Base-by-base conservation (phyloP, 495 filamentous ascomycete species). In the Platismatia glauca region DNA sequence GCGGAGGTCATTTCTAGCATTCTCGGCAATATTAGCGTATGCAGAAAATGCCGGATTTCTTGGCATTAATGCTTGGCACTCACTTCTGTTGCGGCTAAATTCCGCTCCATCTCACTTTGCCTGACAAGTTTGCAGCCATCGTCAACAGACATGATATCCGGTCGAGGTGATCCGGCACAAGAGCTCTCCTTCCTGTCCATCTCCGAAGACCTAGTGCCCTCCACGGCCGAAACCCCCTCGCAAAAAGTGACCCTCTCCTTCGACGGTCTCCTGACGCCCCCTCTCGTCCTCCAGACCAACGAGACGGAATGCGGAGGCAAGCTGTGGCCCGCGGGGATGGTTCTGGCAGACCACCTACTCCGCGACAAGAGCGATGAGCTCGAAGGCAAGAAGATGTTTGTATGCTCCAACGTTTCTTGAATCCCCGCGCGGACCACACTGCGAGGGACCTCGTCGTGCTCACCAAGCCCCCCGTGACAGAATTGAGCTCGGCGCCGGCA, bases 251-350 rank as follows among this genome's bases (percentile, higher is more conserved):
- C 73, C 24, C 74, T 90, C 35, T 80, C 86, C 52, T 95, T 98
- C 66, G 82, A 86, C 48, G 88, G 89, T 18, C 81, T 94, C 31
- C 78, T 97, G 20, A 71, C 74, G 20, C 69, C 78, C 34, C 87
- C 90, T 11, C 76, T 98, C 44, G 77, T 82, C 58, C 82, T 97
- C 16, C 87, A 89, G 67, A 90, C 96, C 71, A 90, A 97, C 69
- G 79, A 95, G 18, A 82, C 79, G 58, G 82, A 89, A 67, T 97
- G 93, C 72, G 94, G 94, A 20, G 94, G 94, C 3, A 87, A 91
- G 70, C 77, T 95, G 18, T 97, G 94, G 94, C 94, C 92, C 1
- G 94, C 94, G 2, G 94, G 94, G 13, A 88, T 91, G 84, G 84
- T 91, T 4, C 75, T 98, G 33, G 82, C 86, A 13, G 89, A 86